Conservation (phyloP, 2,329 filamentous ascomycete genomes). For the Pestalotiopsis sp. region DNA sequence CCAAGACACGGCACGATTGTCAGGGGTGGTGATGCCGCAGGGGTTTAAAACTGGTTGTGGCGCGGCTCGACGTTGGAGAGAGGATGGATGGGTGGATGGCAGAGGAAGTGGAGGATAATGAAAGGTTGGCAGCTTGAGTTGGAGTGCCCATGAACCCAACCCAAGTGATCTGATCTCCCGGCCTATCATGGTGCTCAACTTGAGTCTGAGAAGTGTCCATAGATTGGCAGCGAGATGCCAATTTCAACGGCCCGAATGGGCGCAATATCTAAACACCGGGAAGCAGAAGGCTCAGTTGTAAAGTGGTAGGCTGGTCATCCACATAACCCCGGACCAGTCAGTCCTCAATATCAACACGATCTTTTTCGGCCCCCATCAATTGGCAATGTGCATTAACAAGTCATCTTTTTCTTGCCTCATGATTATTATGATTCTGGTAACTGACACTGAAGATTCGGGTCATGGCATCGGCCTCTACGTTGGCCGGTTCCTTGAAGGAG, state of each 20-base stretch:
- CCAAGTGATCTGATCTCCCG: background rate
- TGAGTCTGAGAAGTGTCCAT: background rate
- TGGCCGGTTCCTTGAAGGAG: background rate
- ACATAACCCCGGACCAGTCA: background rate
- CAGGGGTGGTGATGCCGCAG: background rate
- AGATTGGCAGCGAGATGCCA: background rate
- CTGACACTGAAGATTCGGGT: background rate
- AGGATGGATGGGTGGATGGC: background rate
- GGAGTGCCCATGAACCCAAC: background rate
- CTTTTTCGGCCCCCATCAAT: background rate
- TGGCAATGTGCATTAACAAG: background rate
- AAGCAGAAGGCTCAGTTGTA: background rate
- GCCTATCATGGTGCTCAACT: background rate
- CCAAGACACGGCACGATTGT: slow-evolving; percentile 9
- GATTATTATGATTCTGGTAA: background rate
- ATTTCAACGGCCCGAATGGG: background rate
- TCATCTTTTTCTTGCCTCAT: background rate
- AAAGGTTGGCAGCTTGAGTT: background rate
- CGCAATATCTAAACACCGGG: background rate
- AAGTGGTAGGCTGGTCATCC: background rate
- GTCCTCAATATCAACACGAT: background rate
- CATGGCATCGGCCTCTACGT: background rate
- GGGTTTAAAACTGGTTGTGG: slow-evolving; percentile 6
- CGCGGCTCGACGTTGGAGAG: background rate
- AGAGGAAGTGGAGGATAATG: background rate